phyloP scores from a whole-genome alignment of 106 monocot genomes.

The Agapanthus africanus region DNA sequence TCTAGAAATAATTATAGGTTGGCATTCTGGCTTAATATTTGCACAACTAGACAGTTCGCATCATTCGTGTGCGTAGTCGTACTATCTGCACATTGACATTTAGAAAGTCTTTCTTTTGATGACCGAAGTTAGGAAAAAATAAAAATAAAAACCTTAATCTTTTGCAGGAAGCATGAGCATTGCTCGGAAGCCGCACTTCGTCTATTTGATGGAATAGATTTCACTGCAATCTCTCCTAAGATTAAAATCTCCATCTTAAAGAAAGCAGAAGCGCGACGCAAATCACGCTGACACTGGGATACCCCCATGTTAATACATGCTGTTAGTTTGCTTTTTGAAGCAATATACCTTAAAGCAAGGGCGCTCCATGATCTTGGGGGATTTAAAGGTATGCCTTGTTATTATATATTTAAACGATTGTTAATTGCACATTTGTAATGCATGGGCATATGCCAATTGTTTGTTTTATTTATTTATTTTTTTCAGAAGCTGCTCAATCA shows the following conservation, averaged over 20 bases:
- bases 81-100: too few relatives aligned
- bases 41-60: too few relatives aligned
- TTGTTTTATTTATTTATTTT: constrained; percentile 11
- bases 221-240: constrained; percentile 54
- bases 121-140: too few relatives aligned
- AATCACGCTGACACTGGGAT: constrained; percentile 31
- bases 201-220: constrained; percentile 88
- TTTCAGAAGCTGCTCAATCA: constrained; percentile 82
- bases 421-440: too few relatives aligned
- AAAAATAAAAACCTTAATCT: too few relatives aligned
- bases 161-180: constrained; percentile 87
- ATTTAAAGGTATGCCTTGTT: constrained; percentile 52
- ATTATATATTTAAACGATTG: too few relatives aligned
- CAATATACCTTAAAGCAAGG: constrained; percentile 75
- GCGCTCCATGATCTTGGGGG: constrained; percentile 75
- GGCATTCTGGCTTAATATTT: too few relatives aligned
- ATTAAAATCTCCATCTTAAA: constrained; percentile 55
- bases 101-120: too few relatives aligned
- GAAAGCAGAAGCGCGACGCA: constrained; percentile 34
- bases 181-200: constrained; percentile 86
- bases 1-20: too few relatives aligned
- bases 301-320: constrained; percentile 61
- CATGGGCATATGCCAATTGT: too few relatives aligned
- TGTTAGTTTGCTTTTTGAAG: constrained; percentile 68
- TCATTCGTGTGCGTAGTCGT: too few relatives aligned